phyloP scores from a whole-genome alignment of 768 basidiomycete species.

The Coprinellus aureogranulatus region DNA sequence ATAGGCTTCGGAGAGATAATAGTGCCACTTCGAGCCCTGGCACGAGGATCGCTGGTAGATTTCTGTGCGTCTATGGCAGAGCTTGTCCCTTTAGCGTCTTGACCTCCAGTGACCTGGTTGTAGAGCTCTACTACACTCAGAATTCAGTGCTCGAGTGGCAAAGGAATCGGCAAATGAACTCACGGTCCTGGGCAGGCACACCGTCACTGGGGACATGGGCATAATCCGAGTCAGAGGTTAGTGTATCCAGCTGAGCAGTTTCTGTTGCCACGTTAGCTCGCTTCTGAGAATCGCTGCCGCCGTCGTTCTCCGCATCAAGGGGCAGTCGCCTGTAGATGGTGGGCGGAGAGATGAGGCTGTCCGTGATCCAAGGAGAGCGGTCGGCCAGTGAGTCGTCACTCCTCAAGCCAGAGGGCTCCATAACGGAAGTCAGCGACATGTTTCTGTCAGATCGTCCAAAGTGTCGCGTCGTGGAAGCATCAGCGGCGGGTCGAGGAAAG shows the following conservation, averaged over 20 bases:
- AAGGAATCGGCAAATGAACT: no score
- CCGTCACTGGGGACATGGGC: no score
- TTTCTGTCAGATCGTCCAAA: background rate
- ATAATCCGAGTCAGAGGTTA: no score
- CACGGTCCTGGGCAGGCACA: no score
- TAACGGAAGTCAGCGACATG: slow-evolving; percentile 9
- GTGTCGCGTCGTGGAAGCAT: background rate
- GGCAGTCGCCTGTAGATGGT: slow-evolving; percentile 20
- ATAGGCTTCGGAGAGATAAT: background rate
- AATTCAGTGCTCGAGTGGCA: no score
- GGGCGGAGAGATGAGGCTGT: slow-evolving; percentile 45
- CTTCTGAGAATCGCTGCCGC: no score
- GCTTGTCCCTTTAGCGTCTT: background rate
- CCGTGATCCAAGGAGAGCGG: slow-evolving; percentile 35
- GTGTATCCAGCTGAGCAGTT: no score
- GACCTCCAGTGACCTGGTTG: background rate
- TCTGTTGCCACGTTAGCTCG: no score
- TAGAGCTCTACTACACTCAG: no score
- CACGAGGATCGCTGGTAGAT: background rate
- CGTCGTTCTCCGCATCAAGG: background rate
- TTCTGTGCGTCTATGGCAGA: background rate
- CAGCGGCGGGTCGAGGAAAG: background rate
- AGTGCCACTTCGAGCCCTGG: slow-evolving; percentile 1
- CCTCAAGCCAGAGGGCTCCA: background rate
- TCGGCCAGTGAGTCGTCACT: background rate